Percentiles rank a stretch among this genome's conserved stretches.
These are phyloP conservation scores for Fusarium sp. DNA, from an alignment of 2,329 filamentous ascomycete species.

Conservation along the genomic window DNA sequence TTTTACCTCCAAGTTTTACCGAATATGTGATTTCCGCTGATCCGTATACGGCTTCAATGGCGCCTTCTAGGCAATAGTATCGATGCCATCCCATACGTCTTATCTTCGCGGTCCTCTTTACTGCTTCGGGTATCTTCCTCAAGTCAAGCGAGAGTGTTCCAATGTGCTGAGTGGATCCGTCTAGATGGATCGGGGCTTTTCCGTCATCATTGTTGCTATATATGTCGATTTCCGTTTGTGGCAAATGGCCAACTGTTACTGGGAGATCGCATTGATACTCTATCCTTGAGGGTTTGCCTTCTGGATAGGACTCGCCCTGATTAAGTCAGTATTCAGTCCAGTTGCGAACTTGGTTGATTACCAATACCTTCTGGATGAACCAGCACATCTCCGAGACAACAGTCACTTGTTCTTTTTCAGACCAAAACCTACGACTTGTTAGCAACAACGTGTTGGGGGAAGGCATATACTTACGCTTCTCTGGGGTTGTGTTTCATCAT, in stretches of 20 bases:
- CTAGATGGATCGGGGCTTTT: slow-evolving; percentile 51
- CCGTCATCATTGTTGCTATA: slow-evolving; percentile 53
- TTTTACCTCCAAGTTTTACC: slow-evolving; percentile 55
- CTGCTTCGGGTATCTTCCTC: slow-evolving; percentile 52
- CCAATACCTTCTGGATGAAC: slow-evolving; percentile 56
- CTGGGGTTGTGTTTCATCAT: slow-evolving; percentile 54
- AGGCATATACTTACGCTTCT: slow-evolving; percentile 51
- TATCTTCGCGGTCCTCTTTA: slow-evolving; percentile 51
- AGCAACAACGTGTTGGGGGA: slow-evolving; percentile 10
- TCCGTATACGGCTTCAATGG: slow-evolving; percentile 56
- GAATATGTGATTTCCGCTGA: slow-evolving; percentile 57
- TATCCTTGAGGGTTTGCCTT: slow-evolving; percentile 54
- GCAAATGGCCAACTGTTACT: slow-evolving; percentile 52
- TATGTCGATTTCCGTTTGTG: slow-evolving; percentile 57
- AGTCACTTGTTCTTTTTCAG: slow-evolving; percentile 55
- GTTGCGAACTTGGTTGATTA: neutral
- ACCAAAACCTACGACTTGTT: slow-evolving; percentile 53
- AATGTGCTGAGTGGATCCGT: slow-evolving; percentile 49
- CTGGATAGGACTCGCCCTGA: slow-evolving; percentile 57
- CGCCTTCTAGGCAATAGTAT: slow-evolving; percentile 55
- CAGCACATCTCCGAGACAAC: slow-evolving; percentile 57
- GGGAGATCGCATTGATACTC: slow-evolving; percentile 58
- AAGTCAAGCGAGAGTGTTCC: slow-evolving; percentile 55
- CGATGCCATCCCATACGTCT: slow-evolving; percentile 54
- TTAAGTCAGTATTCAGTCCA: slow-evolving; percentile 11